Percentiles rank a stretch among this genome's conserved stretches.
These are phyloP conservation scores for Ambrosia trifida DNA, from an alignment of 129 eudicot genomes.

Conservation along the genomic window DNA sequence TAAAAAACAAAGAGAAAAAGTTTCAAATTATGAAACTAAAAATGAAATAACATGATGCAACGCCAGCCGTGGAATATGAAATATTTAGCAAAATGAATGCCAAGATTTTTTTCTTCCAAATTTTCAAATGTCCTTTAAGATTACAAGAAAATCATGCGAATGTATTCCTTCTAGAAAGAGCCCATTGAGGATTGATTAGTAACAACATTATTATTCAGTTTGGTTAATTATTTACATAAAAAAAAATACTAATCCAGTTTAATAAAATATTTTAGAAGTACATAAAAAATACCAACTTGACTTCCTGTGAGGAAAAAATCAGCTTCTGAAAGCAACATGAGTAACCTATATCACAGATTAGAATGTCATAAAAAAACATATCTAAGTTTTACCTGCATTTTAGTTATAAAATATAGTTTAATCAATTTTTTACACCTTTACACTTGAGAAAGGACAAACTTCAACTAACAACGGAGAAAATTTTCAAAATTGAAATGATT, in stretches of 20 bases:
- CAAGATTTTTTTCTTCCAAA: slow-evolving; percentile 96
- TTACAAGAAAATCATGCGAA: slow-evolving; percentile 4
- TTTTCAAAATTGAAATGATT: too few relatives aligned
- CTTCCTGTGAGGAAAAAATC: slow-evolving; percentile 96
- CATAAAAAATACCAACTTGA: slow-evolving; percentile 85
- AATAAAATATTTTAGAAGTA: not conserved
- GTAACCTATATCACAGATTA: slow-evolving; percentile 40
- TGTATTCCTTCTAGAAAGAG: not conserved
- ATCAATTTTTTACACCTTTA: too few relatives aligned
- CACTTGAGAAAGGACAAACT: too few relatives aligned
- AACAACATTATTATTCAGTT: not conserved
- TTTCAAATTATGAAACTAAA: too few relatives aligned
- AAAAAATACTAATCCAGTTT: not conserved
- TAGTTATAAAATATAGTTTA: too few relatives aligned
- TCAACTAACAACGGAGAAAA: too few relatives aligned
- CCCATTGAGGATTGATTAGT: not conserved
- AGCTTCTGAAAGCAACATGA: slow-evolving; percentile 92
- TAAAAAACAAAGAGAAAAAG: too few relatives aligned
- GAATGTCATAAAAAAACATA: too few relatives aligned
- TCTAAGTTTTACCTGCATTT: too few relatives aligned
- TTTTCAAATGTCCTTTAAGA: slow-evolving; percentile 77
- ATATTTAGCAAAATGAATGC: slow-evolving; percentile 93
- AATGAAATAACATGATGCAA: slow-evolving; percentile 58
- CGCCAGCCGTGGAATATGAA: slow-evolving; percentile 87
- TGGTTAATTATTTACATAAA: not conserved